Base-by-base conservation (phyloP, 345 rosid species). In the Eucalyptus marginata region DNA sequence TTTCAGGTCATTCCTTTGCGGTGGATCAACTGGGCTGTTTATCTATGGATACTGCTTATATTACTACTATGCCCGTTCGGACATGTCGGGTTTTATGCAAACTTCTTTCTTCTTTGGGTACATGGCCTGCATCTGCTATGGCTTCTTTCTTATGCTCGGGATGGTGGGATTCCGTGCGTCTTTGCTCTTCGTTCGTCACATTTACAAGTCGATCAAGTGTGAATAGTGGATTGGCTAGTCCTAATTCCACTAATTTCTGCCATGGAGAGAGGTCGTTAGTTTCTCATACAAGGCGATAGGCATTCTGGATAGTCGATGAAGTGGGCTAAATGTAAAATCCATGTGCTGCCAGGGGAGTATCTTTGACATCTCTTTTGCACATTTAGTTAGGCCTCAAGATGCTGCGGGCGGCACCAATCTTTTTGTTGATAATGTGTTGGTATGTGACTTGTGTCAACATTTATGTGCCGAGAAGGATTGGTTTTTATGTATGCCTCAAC, bases 31-130 rank as follows among this genome's bases (percentile, higher is more conserved):
- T 27, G 96, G 98, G 86, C 87, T 93, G 68, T 96, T 95, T 52
- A 94, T 95, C 68, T 95, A 95, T 71, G 96, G 94, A 3, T 96
- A 95, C 92, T 96, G 98, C 93, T 90, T 95, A 91, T 95, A 96
- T 87, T 95, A 95, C 88, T 95, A 95, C 94, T 90, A 94, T 88
- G 97, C 98, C 5, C 90, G 96, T 71, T 95, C 98, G 13, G 96
- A 95, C 88, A 95, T 95, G 97, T 96, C 98, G 0, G 98, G 98
- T 71, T 95, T 96, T 92, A 95, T 96, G 97, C 97, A 96, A 92
- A 95, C 97, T 49, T 95, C 98, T 1, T 96, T 95, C 93, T 96
- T 95, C 95, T 96, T 95, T 71, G 97, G 97, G 29, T 96, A 96
- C 92, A 95, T 96, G 98, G 97, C 97, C 71, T 96, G 97, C 94